Evolutionary conservation across 257 asterid genomes (phyloP).

Genomic region (Nicotiana sylvestris): DNA sequence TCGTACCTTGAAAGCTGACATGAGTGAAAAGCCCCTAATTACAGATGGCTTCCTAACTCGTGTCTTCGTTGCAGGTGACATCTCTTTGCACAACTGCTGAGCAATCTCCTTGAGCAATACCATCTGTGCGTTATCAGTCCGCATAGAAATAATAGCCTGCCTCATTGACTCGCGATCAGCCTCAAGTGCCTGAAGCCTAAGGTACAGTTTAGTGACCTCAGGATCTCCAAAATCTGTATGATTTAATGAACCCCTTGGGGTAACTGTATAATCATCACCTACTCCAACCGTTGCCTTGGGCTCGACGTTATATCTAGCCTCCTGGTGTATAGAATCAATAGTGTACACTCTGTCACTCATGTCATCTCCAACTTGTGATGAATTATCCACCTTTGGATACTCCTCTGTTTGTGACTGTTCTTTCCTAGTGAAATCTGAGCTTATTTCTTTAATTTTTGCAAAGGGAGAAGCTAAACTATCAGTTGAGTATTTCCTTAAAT

Average conservation of each 20-base stretch:
- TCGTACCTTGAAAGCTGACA: constrained; percentile 76
- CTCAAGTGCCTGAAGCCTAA: constrained; percentile 92
- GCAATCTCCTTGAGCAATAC: constrained; percentile 90
- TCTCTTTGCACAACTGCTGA: constrained; percentile 72
- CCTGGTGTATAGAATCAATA: constrained; percentile 71
- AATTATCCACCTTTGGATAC: constrained; percentile 44
- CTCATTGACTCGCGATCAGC: constrained; percentile 98
- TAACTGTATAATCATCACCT: constrained; percentile 37
- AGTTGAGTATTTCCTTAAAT: constrained; percentile 47
- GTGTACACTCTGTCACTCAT: constrained; percentile 79
- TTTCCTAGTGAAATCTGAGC: constrained; percentile 50
- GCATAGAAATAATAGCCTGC: constrained; percentile 77
- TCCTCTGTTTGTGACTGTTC: constrained; percentile 51
- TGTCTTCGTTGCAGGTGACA: constrained; percentile 52
- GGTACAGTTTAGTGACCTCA: constrained; percentile 79
- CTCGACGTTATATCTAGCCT: constrained; percentile 38
- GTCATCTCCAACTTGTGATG: constrained; percentile 76
- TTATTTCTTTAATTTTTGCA: constrained; percentile 41
- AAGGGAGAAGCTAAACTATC: constrained; percentile 52
- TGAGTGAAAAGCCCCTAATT: constrained; percentile 40
- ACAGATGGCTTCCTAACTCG: constrained; percentile 40
- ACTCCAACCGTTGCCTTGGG: constrained; percentile 49
- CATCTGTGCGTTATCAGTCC: constrained; percentile 91
- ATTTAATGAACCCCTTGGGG: constrained; percentile 52
- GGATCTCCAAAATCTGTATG: constrained; percentile 48